phyloP scores from a whole-genome alignment of 2,329 filamentous ascomycete species.

The Botrytis sinoallii region DNA sequence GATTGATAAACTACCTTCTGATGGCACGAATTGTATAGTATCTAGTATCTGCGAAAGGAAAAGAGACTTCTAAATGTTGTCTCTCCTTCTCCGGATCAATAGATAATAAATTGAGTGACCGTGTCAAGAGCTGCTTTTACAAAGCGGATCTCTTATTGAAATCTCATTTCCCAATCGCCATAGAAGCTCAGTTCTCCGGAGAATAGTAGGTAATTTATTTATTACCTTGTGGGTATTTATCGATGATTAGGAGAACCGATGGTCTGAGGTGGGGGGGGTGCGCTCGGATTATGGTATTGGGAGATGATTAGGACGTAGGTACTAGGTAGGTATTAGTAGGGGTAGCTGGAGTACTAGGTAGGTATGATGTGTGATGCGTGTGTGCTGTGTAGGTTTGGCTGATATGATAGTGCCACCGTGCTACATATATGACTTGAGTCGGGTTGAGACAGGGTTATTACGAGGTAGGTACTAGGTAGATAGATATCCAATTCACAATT shows the following conservation, averaged over 20 bases:
- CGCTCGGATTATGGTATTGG: neutral
- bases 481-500: neutral
- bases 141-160: slow-evolving; percentile 8
- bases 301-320: neutral
- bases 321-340: too few relatives aligned
- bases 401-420: neutral
- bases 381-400: neutral
- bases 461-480: neutral
- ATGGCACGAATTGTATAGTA: neutral
- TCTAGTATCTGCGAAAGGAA: neutral
- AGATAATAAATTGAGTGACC: slow-evolving; percentile 16
- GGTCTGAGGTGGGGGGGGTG: neutral
- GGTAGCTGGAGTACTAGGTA: too few relatives aligned
- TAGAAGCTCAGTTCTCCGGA: slow-evolving; percentile 1
- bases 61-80: slow-evolving; percentile 5
- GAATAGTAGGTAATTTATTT: neutral
- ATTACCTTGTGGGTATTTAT: slow-evolving; percentile 4
- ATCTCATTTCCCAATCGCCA: slow-evolving; percentile 8
- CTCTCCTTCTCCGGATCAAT: neutral
- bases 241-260: neutral
- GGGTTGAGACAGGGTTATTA: neutral
- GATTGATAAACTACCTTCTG: neutral
- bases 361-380: too few relatives aligned
- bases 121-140: slow-evolving; percentile 10
- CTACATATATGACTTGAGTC: neutral